Conservation (phyloP, 2,329 filamentous ascomycete species). For the Colletotrichum costaricense region DNA sequence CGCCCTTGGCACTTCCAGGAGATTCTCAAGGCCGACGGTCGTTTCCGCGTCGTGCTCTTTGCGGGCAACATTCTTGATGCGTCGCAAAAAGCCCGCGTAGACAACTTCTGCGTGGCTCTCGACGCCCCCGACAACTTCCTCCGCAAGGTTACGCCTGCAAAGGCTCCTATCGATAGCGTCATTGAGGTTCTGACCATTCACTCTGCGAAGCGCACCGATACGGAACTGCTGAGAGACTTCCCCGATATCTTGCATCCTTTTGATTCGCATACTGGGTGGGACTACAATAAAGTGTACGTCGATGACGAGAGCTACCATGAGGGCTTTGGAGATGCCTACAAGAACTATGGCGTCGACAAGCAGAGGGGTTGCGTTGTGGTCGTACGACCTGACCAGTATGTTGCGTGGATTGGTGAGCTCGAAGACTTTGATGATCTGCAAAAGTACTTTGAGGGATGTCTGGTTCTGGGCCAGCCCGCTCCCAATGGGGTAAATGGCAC, state of each 20-base stretch:
- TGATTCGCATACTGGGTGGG: slow-evolving; percentile 60
- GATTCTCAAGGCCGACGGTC: slow-evolving; percentile 65
- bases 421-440: slow-evolving; percentile 49
- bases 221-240: slow-evolving; percentile 61
- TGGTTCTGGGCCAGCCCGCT: slow-evolving; percentile 22
- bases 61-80: slow-evolving; percentile 64
- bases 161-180: slow-evolving; percentile 37
- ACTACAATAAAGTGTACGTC: slow-evolving; percentile 67
- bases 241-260: slow-evolving; percentile 61
- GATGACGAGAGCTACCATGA: slow-evolving; percentile 66
- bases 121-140: slow-evolving; percentile 31
- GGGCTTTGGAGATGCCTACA: slow-evolving; percentile 62
- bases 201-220: slow-evolving; percentile 58
- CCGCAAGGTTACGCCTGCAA: slow-evolving; percentile 45
- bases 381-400: slow-evolving; percentile 76
- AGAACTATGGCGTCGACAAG: slow-evolving; percentile 67
- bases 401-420: slow-evolving; percentile 56
- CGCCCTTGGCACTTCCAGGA: slow-evolving; percentile 71
- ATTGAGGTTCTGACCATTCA: slow-evolving; percentile 71
- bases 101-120: slow-evolving; percentile 59
- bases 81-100: slow-evolving; percentile 56
- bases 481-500: neutral
- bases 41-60: slow-evolving; percentile 71
- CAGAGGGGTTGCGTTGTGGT: slow-evolving; percentile 68
- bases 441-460: slow-evolving; percentile 47